These are phyloP conservation scores for Trichosanthes cucumerina DNA, from an alignment of 306 rosid species.

Conservation along the genomic window DNA sequence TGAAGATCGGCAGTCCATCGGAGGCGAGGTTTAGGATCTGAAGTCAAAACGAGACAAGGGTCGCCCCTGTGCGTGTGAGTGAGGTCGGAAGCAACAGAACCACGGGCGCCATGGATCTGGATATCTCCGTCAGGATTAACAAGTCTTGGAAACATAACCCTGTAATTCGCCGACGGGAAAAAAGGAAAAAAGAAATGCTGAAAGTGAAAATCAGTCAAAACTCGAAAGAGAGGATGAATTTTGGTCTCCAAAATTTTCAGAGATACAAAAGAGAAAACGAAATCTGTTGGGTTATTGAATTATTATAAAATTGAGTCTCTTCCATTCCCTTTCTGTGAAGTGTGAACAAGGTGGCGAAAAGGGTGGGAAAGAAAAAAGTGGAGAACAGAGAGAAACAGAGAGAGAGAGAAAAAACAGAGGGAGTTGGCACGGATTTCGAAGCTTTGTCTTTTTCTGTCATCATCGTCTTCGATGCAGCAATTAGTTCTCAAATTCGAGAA, in stretches of 20 bases:
- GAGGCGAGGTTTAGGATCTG: conserved; percentile 99
- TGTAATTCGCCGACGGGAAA: neutral
- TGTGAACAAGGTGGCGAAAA: neutral
- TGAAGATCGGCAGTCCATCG: conserved; percentile 98
- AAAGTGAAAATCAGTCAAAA: neutral
- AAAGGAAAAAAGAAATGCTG: neutral
- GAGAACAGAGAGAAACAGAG: neutral
- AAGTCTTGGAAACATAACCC: conserved; percentile 56
- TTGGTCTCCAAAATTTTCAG: neutral
- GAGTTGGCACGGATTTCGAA: neutral
- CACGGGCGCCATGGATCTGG: conserved; percentile 25
- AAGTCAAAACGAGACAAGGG: conserved; percentile 84
- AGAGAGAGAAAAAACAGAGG: neutral
- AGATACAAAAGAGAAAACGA: neutral
- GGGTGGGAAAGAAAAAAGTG: neutral
- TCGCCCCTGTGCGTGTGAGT: conserved; percentile 46
- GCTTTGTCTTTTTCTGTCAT: conserved; percentile 10
- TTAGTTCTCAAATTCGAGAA: neutral
- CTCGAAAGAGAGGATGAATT: neutral
- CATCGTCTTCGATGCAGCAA: conserved; percentile 3
- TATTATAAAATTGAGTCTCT: neutral
- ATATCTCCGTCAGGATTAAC: conserved; percentile 60
- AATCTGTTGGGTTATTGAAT: neutral
- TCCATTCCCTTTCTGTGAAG: neutral
- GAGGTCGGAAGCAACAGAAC: conserved; percentile 19